Evolutionary conservation across 805 yeast species (phyloP), one percentile per base, ranked within the genome.

Genomic region (Candida quercuum): DNA sequence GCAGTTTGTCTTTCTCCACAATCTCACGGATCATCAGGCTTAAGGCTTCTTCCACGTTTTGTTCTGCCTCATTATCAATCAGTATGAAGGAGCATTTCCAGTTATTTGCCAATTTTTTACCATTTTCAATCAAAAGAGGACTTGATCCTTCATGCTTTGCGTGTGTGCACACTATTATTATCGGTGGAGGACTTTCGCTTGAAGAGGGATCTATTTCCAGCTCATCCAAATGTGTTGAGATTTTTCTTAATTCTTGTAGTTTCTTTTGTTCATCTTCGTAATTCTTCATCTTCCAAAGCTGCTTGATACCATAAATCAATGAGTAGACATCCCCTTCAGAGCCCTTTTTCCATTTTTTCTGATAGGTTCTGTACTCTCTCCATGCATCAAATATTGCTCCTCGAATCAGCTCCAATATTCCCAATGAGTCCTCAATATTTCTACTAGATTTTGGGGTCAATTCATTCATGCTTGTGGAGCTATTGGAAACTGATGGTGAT

Each of bases 31-130:
- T 64, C 59, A 81, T 60, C 39, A 80, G 51, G 3, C 81, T 69
- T 33, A 82, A 41, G 1, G 76, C 66, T 38, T 72, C 76, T 40
- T 82, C 87, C 7, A 78, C 75, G 35, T 70, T 70, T 7, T 60
- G 59, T 44, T 72, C 70, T 28, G 60, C 58, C 26, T 68, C 65
- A 37, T 71, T 73, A 46, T 82, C 86, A n/a, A 80, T 62, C 4
- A 74, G 72, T 10, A 81, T 66, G 56, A 80, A 84, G 0, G 85
- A 78, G 46, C 81, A 72, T 2, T 71, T 67, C 91, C 91, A 83
- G 17, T 61, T 50, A 16, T 62, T 54, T 0, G 87, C 86, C 35
- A 81, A 52, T 21, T 68, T 57, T 40, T 63, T 64, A 0, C 93
- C 94, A 39, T 69, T 62, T 30, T 72, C 74, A 3, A 83, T 63